Evolutionary conservation across 768 basidiomycete species (phyloP).

Genomic region (Boletus sp.): DNA sequence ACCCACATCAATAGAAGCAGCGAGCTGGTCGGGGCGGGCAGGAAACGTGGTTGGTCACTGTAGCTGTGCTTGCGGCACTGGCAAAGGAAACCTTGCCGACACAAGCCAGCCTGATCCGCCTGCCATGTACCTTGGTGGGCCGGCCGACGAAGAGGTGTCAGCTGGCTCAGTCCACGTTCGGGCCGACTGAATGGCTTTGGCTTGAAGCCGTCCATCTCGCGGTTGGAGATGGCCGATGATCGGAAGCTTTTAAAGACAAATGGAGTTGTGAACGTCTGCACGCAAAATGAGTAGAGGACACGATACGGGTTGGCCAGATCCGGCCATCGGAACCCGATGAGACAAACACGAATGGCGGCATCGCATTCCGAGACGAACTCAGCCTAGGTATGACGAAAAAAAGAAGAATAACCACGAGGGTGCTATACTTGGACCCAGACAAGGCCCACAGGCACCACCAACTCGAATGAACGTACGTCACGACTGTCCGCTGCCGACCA

Average conservation of each 20-base stretch:
- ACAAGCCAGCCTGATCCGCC: neutral
- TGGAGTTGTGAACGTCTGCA: neutral
- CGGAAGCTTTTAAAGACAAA: neutral
- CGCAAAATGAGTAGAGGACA: neutral
- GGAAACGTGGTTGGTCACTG: neutral
- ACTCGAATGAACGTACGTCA: neutral
- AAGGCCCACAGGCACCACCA: neutral
- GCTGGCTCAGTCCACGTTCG: neutral
- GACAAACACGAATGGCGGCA: neutral
- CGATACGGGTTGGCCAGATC: neutral
- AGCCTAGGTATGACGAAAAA: neutral
- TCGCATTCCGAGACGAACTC: neutral
- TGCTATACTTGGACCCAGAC: neutral
- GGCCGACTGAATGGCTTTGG: neutral
- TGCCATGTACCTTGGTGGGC: neutral
- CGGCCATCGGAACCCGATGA: neutral
- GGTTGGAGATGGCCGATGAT: neutral
- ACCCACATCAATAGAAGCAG: no score
- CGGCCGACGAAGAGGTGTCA: neutral
- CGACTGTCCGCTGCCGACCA: neutral
- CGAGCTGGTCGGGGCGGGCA: no score
- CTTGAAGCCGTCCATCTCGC: neutral
- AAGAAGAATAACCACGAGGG: neutral
- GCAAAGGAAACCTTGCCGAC: neutral
- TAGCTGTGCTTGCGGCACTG: neutral